Percentiles rank a stretch among this genome's conserved stretches.
Conservation (phyloP, 495 filamentous ascomycete species). For the Penicillium egyptiacum region DNA sequence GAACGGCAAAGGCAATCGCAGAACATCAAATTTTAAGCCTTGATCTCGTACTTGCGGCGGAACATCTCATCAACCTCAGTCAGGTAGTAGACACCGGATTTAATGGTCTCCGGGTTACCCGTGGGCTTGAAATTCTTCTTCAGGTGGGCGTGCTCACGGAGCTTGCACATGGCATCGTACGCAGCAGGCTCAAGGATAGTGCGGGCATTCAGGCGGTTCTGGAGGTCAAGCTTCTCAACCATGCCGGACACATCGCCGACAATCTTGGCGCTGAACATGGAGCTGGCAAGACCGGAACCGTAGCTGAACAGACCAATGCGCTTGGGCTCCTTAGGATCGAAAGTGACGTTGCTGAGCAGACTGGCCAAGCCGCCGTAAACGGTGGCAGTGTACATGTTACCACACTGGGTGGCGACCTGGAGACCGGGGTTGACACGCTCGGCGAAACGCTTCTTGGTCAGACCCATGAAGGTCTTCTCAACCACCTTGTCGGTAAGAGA, state of each 20-base stretch:
- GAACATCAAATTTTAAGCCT: conserved; percentile 59
- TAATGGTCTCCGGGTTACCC: conserved; percentile 75
- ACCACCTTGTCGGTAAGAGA: conserved; percentile 90
- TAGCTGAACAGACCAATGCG: conserved; percentile 92
- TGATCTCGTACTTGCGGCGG: conserved; percentile 82
- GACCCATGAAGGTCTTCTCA: conserved; percentile 94
- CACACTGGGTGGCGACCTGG: conserved; percentile 88
- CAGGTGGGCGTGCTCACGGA: conserved; percentile 91
- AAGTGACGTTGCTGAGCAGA: conserved; percentile 70
- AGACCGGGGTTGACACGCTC: conserved; percentile 83
- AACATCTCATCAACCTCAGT: conserved; percentile 92
- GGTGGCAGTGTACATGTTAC: conserved; percentile 98
- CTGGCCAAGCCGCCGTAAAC: conserved; percentile 84
- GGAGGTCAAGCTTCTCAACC: conserved; percentile 74
- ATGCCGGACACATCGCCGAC: conserved; percentile 75
- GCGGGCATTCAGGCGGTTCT: conserved; percentile 69
- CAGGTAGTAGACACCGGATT: conserved; percentile 83
- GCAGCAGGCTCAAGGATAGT: conserved; percentile 74
- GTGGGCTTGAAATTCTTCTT: conserved; percentile 83
- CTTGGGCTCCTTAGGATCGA: conserved; percentile 74
- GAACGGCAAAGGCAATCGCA: conserved; percentile 33
- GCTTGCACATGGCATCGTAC: conserved; percentile 93
- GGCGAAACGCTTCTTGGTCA: conserved; percentile 94
- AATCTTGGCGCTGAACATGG: conserved; percentile 85
- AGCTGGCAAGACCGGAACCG: conserved; percentile 87